Base-by-base conservation (phyloP, 257 asterid genomes). In the Nicotiana otophora region DNA sequence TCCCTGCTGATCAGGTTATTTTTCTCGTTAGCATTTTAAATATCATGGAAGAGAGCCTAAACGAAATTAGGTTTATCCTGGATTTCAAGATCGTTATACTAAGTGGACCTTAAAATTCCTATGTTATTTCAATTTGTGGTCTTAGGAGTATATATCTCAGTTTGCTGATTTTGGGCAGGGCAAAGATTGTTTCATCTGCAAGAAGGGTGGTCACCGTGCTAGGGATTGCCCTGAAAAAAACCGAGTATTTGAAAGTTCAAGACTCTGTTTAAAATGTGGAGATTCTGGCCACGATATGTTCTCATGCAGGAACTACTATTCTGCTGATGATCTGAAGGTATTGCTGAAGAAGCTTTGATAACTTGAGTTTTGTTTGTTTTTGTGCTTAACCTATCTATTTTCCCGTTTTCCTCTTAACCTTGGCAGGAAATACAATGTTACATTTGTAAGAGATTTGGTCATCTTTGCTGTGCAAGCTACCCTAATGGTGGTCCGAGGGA, bases 161-260 rank as follows among this genome's bases (percentile, higher is more conserved):
- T 72, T 61, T 84, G 64, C 53, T 80, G 81, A 81, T 51, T 83
- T 55, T 82, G 72, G 33, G 77, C 89, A 96, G 99, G 97, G 93
- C 20, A 88, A 90, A 30, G 97, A 91, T 85, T 96, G 99, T 88
- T 96, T 87, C 89, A 89, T 91, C 81, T 96, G 98, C 94, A 90
- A 91, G 84, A 91, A 87, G 84, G 92, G 91, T 48, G 98, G 97
- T 78, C 99, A 96, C 86, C 97, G 94, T 48, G 98, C 99, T 33
- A 96, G 92, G 85, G 97, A 96, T 85, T 96, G 99, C 83, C 94
- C 93, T 19, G 98, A 90, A 48, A 94, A 87, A 84, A 62, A 74
- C 87, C 84, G 36, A 68, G 82, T 78, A 15, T 78, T 84, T 77
- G 86, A 82, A 78, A 89, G 62, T 84, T 88, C 91, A 48, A 93